Conservation (phyloP, 2,329 filamentous ascomycete species). For the Trichoderma sp. region DNA sequence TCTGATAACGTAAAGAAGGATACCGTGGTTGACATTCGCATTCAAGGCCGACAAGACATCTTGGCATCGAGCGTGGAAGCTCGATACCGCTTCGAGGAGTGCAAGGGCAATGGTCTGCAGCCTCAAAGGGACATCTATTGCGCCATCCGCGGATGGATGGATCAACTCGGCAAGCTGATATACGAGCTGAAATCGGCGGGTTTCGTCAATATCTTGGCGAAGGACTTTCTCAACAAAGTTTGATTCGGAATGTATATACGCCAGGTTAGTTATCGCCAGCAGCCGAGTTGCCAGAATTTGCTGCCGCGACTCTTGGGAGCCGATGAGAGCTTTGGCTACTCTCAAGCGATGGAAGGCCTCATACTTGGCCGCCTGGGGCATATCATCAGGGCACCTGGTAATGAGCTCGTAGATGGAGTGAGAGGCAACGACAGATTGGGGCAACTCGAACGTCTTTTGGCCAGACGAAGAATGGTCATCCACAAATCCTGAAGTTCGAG, state of each 20-base stretch:
- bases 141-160: slow-evolving; percentile 73
- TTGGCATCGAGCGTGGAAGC: slow-evolving; percentile 71
- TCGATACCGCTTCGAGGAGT: slow-evolving; percentile 81
- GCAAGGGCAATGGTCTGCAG: slow-evolving; percentile 81
- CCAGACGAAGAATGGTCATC: slow-evolving; percentile 42
- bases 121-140: slow-evolving; percentile 67
- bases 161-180: slow-evolving; percentile 93
- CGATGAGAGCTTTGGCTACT: slow-evolving; percentile 75
- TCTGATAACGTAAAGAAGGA: slow-evolving; percentile 87
- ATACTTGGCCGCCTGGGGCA: slow-evolving; percentile 75
- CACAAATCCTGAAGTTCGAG: slow-evolving; percentile 42
- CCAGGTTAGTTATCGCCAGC: slow-evolving; percentile 85
- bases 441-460: slow-evolving; percentile 65
- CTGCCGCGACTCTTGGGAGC: slow-evolving; percentile 66
- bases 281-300: slow-evolving; percentile 78
- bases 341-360: slow-evolving; percentile 83
- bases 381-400: slow-evolving; percentile 56
- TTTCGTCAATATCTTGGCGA: slow-evolving; percentile 85
- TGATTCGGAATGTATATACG: slow-evolving; percentile 81
- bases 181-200: slow-evolving; percentile 81
- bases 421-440: slow-evolving; percentile 55
- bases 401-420: slow-evolving; percentile 59
- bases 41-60: slow-evolving; percentile 91
- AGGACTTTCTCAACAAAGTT: slow-evolving; percentile 85
- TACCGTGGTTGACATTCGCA: slow-evolving; percentile 93